phyloP scores from a whole-genome alignment of 331 rosid species.

The Cucumis variabilis region DNA sequence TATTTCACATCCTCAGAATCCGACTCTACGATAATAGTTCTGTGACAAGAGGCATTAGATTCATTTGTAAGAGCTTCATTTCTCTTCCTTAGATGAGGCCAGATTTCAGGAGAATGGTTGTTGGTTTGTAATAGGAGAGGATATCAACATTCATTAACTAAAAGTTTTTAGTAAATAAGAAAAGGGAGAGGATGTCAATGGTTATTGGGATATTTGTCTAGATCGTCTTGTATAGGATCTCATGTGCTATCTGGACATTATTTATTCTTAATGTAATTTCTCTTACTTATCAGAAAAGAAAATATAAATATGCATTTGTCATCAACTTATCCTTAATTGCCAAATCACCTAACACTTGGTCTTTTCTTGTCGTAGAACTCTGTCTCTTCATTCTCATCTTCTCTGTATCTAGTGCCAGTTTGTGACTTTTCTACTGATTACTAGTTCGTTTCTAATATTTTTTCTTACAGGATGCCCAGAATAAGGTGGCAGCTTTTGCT shows the following conservation, averaged over 20 bases:
- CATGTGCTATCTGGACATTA: background rate
- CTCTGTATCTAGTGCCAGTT: background rate
- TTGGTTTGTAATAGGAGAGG: too few relatives aligned
- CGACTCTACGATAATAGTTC: too few relatives aligned
- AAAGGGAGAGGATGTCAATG: too few relatives aligned
- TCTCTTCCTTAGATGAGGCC: too few relatives aligned
- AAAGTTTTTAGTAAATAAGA: too few relatives aligned
- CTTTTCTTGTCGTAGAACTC: background rate
- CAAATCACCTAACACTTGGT: background rate
- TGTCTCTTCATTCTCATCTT: background rate
- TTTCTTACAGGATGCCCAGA: slow-evolving; percentile 84
- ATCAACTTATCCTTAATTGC: background rate
- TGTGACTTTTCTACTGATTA: background rate
- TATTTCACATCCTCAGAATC: too few relatives aligned
- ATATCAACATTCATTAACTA: too few relatives aligned
- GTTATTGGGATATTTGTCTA: background rate
- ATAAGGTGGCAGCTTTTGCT: slow-evolving; percentile 94
- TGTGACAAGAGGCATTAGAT: too few relatives aligned
- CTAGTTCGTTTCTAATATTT: slow-evolving; percentile 25
- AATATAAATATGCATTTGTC: slow-evolving; percentile 3
- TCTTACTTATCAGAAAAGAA: background rate
- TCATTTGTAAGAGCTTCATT: too few relatives aligned
- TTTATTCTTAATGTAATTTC: background rate
- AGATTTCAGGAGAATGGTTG: too few relatives aligned
- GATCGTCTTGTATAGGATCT: background rate